phyloP scores from a whole-genome alignment of 169 alveolate species.

The Eimeria acervulina region DNA sequence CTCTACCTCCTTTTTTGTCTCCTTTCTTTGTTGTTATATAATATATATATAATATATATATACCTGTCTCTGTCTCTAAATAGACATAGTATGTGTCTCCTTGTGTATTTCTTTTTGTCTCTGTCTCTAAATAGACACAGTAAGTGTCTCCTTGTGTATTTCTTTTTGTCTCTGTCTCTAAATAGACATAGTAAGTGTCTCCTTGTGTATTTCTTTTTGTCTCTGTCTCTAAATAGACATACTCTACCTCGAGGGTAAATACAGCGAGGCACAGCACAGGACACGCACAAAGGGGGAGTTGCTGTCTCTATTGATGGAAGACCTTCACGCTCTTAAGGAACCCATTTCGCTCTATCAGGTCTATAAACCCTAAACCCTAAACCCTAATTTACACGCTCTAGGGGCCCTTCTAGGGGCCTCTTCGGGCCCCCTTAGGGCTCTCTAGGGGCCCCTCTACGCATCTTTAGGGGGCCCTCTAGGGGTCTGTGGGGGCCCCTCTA shows the following conservation, averaged over 20 bases:
- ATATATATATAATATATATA: too few species aligned
- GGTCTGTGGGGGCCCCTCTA: background rate
- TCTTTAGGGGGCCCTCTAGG: background rate
- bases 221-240: too few species aligned
- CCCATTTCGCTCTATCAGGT: constrained; percentile 87
- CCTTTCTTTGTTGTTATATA: too few species aligned
- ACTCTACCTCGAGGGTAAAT: constrained; percentile 76
- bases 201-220: background rate
- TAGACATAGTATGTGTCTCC: constrained; percentile 80
- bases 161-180: constrained; percentile 25
- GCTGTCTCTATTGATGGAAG: constrained; percentile 86
- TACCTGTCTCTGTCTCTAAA: constrained; percentile 3
- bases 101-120: constrained; percentile 60
- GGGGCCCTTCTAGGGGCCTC: background rate
- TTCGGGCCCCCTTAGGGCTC: too few species aligned
- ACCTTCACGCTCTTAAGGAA: constrained; percentile 91
- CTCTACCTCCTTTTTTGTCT: too few species aligned
- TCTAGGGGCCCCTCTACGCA: too few species aligned
- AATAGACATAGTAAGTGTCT: constrained; percentile 80
- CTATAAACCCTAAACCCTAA: constrained; percentile 32
- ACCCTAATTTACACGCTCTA: background rate
- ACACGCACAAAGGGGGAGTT: constrained; percentile 84
- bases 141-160: constrained; percentile 69
- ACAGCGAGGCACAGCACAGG: constrained; percentile 83
- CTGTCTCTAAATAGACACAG: too few species aligned